Percentiles rank a stretch among this genome's conserved stretches.
phyloP scores from a whole-genome alignment of 1,139 yeast species.

The Candida sanyaensis region DNA sequence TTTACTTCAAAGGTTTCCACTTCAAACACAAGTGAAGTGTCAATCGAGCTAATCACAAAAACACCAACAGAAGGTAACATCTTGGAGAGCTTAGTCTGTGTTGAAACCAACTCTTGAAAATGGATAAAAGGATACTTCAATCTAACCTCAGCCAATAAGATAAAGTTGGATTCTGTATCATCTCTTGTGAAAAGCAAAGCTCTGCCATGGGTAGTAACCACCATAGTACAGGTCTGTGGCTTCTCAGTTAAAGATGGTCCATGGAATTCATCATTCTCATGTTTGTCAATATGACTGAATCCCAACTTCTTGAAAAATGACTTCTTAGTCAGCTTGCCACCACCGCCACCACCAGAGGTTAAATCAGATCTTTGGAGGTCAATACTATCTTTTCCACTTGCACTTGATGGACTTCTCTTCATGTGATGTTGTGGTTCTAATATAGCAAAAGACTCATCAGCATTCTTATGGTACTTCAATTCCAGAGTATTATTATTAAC shows the following conservation, averaged over 20 bases:
- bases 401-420: conserved; percentile 8
- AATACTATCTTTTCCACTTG: conserved; percentile 12
- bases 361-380: conserved; percentile 11
- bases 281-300: conserved; percentile 17
- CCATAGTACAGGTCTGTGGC: conserved; percentile 44
- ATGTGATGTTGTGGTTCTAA: conserved; percentile 26
- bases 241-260: conserved; percentile 33
- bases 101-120: conserved; percentile 54
- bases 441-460: conserved; percentile 33
- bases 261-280: conserved; percentile 13
- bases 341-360: conserved; percentile 4
- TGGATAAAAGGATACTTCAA: conserved; percentile 49
- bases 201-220: conserved; percentile 60
- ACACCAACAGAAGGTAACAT: conserved; percentile 43
- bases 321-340: conserved; percentile 10
- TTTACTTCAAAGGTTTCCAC: conserved; percentile 56
- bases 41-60: conserved; percentile 54
- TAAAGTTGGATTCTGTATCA: conserved; percentile 31
- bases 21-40: conserved; percentile 54
- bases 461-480: conserved; percentile 6
- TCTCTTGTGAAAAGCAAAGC: conserved; percentile 48
- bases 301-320: conserved; percentile 34
- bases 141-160: conserved; percentile 50
- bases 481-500: conserved; percentile 19
- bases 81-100: conserved; percentile 30